Evolutionary conservation across 805 yeast species (phyloP), one percentile per base, ranked within the genome.

Genomic region (Peterozyma toletana): DNA sequence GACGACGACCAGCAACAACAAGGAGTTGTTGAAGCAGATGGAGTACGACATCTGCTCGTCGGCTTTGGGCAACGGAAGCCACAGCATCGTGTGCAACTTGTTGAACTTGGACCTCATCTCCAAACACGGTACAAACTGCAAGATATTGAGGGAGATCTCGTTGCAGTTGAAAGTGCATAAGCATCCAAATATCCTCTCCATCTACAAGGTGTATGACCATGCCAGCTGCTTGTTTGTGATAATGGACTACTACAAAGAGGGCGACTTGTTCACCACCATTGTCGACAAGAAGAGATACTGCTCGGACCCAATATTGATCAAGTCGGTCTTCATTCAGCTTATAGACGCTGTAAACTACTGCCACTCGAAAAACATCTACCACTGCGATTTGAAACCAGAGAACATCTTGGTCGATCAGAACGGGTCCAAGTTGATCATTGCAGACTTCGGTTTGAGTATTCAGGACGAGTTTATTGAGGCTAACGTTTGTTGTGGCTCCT

Each of bases 321-420:
- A 77, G 58, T 71, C 69, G 47, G 83, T 75, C 50, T 83, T 85
- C 54, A 55, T 74, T 36, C 97, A 93, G 63, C 73, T 93, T 60
- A 70, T 91, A 37, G 86, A 89, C 49, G 96, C 90, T 2, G 73
- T 90, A 42, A 77, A 78, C 49, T 86, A 82, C 64, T 86, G 95
- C 56, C 97, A 91, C 61, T 71, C 83, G 2, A 77, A 75, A 48
- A 83, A 85, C n/a, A 78, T 91, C 33, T 91, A 81, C 59, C 98
- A 90, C 60, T 86, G 97, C 58, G 98, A 90, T 63, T 78, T 90
- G 51, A 93, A 93, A 67, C 99, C 99, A 5, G 98, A 93, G 61
- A 93, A 93, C 66, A 77, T 93, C 45, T 68, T 93, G 55, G 79
- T 89, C 40, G 71, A 77, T 11, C 61, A 62, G 56, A 70, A 75